phyloP scores from a whole-genome alignment of 352 stramenopile species.

The Phytophthora tentaculata region DNA sequence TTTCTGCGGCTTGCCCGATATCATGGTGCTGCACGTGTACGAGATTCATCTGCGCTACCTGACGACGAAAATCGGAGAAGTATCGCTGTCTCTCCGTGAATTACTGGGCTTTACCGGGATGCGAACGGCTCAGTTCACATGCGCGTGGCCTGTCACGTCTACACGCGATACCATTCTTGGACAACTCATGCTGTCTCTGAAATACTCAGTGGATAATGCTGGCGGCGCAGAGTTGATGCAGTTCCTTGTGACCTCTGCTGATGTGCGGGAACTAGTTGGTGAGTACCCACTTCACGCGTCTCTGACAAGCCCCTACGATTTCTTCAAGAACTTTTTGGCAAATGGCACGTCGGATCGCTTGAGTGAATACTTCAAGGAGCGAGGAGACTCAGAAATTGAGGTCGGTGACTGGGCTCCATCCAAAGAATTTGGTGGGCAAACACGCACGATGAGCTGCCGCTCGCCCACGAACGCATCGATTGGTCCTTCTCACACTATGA shows the following conservation, averaged over 20 bases:
- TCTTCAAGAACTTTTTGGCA: conserved; percentile 76
- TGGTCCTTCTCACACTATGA: conserved; percentile 84
- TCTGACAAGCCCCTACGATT: conserved; percentile 56
- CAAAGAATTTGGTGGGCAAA: conserved; percentile 71
- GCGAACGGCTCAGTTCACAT: conserved; percentile 58
- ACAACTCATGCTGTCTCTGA: conserved; percentile 69
- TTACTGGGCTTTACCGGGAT: conserved; percentile 80
- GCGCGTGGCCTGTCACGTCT: conserved; percentile 77
- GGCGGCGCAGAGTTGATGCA: conserved; percentile 51
- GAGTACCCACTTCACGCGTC: conserved; percentile 70
- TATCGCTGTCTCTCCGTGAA: conserved; percentile 76
- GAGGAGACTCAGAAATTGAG: conserved; percentile 78
- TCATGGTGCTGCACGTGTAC: conserved; percentile 85
- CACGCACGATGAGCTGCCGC: conserved; percentile 68
- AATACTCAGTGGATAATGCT: conserved; percentile 68
- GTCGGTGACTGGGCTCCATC: conserved; percentile 68
- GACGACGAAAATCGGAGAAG: conserved; percentile 85
- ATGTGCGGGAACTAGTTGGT: conserved; percentile 70
- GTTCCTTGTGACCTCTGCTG: conserved; percentile 74
- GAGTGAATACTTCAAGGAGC: conserved; percentile 70
- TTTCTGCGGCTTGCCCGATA: conserved; percentile 79
- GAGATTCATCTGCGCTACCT: conserved; percentile 85
- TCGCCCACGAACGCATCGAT: conserved; percentile 86
- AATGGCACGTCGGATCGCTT: conserved; percentile 56
- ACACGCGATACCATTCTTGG: conserved; percentile 70